Evolutionary conservation across 176 grass and related monocot genomes (phyloP).

Genomic region (Aechmea fasciata): DNA sequence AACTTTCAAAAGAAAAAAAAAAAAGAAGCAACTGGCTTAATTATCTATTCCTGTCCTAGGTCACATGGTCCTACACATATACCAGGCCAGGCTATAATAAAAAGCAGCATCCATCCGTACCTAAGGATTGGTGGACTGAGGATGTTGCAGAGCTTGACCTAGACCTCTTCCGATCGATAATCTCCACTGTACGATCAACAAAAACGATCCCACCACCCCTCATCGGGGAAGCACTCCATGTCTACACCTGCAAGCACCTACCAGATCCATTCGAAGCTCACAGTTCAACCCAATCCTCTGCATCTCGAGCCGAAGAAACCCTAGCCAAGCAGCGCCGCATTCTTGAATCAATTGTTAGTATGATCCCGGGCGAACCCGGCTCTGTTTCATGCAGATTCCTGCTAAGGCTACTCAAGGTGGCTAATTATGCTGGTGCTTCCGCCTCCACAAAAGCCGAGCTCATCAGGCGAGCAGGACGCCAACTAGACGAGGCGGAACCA

Average conservation of each 20-base stretch:
- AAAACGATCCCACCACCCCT: constrained; percentile 50
- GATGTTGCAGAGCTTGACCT: constrained; percentile 86
- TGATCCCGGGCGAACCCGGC: constrained; percentile 55
- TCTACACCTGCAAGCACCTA: constrained; percentile 82
- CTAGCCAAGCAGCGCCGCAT: constrained; percentile 51
- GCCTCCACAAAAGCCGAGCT: constrained; percentile 79
- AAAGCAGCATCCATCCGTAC: constrained; percentile 41
- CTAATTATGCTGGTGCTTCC: constrained; percentile 54
- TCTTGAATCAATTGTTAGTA: constrained; percentile 69
- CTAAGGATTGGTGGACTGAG: constrained; percentile 99
- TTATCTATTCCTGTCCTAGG: constrained; percentile 27
- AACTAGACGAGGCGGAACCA: constrained; percentile 54
- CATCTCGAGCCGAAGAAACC: constrained; percentile 30
- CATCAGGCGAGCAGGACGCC: constrained; percentile 47
- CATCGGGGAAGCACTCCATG: constrained; percentile 93
- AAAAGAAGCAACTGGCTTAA: background rate
- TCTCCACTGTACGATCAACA: constrained; percentile 62
- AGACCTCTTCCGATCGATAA: constrained; percentile 71
- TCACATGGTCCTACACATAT: constrained; percentile 83
- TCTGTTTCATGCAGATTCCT: constrained; percentile 63
- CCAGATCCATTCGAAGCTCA: constrained; percentile 36
- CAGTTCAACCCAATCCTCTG: constrained; percentile 24
- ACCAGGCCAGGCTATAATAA: constrained; percentile 57
- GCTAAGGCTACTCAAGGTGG: constrained; percentile 68
- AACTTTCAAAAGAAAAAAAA: too few relatives aligned